Percentiles rank a stretch among this genome's conserved stretches.
phyloP scores from a whole-genome alignment of 345 rosid species.

The Corchorus capsularis region DNA sequence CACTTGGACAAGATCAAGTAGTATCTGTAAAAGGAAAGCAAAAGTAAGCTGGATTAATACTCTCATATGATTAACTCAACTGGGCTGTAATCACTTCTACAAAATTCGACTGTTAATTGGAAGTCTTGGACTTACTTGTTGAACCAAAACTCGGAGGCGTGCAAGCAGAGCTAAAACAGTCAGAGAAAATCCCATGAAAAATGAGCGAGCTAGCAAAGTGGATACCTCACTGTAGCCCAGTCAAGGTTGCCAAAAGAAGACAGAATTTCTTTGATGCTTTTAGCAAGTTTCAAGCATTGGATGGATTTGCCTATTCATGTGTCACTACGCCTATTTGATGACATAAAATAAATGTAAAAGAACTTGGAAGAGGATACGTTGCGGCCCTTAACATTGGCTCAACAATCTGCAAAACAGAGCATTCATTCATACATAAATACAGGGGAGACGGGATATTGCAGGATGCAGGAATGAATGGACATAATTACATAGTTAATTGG shows the following conservation, averaged over 20 bases:
- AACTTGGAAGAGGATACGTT: conserved; percentile 47
- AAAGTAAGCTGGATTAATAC: conserved; percentile 2
- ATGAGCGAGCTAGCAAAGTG: conserved; percentile 76
- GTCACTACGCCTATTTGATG: background rate
- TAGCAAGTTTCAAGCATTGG: conserved; percentile 1
- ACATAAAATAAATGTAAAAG: background rate
- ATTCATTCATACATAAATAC: background rate
- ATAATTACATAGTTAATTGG: background rate
- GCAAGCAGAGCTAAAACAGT: conserved; percentile 79
- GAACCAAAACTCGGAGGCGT: conserved; percentile 82
- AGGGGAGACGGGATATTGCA: background rate
- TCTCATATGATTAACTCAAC: background rate
- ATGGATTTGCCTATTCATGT: background rate
- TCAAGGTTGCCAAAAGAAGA: conserved; percentile 31
- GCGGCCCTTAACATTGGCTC: conserved; percentile 94
- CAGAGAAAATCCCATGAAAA: conserved; percentile 76
- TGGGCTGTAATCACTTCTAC: background rate
- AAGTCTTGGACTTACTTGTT: conserved; percentile 65
- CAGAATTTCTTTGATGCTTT: background rate
- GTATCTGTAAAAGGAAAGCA: conserved; percentile 50
- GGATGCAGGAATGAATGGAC: background rate
- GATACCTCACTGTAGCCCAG: conserved; percentile 62
- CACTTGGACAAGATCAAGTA: conserved; percentile 66
- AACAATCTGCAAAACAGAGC: conserved; percentile 66
- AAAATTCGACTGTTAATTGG: conserved; percentile 9